Base-by-base conservation (phyloP, 768 basidiomycete genomes). In the Leucosporidium yakuticum region DNA sequence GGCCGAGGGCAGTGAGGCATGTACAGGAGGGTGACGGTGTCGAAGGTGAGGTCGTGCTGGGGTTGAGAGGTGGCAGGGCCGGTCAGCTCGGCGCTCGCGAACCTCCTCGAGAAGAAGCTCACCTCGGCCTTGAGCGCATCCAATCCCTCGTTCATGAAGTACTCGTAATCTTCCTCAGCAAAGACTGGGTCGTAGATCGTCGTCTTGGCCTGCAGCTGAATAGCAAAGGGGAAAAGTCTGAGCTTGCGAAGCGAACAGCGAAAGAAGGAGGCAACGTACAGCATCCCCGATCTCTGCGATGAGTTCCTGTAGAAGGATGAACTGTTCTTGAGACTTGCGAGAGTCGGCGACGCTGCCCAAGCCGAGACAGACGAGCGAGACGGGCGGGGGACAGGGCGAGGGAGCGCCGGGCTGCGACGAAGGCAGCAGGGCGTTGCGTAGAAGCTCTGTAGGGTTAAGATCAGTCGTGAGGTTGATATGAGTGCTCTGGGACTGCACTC, bases 1-100 rank as follows among this genome's bases (percentile, higher is more conserved):
- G 69, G 63, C 3, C 75, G 71, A 11, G 75, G 75, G 53, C 75
- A 74, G 36, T 74, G 73, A 6, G 75, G 75, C 63, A 74, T 71
- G 68, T 74, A 76, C 12, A 76, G 69, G 47, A 76, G 65, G 0
- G 75, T 76, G 0, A 63, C 50, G 2, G 25, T 47, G 23, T 25
- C 25, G 12, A 73, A 48, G 3, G 2, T 9, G 21, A 73, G 63
- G 4, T 58, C 44, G 32, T 69, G 63, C 71, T 69, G 59, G 1
- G 31, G 23, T 4, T 25, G 25, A 32, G 12, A 9, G 47, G n/a
- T 3, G 4, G 15, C 2, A 8, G 29, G 4, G 53, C 8, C 7
- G 44, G 34, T 19, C 44, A n/a, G 47, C 11, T 32, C 15, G 2
- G 6, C 25, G 0, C 61, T 7, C 27, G 21, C 15, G 2, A 32